Base-by-base conservation (phyloP, 208 protist species). In the Leishmania aethiopica region DNA sequence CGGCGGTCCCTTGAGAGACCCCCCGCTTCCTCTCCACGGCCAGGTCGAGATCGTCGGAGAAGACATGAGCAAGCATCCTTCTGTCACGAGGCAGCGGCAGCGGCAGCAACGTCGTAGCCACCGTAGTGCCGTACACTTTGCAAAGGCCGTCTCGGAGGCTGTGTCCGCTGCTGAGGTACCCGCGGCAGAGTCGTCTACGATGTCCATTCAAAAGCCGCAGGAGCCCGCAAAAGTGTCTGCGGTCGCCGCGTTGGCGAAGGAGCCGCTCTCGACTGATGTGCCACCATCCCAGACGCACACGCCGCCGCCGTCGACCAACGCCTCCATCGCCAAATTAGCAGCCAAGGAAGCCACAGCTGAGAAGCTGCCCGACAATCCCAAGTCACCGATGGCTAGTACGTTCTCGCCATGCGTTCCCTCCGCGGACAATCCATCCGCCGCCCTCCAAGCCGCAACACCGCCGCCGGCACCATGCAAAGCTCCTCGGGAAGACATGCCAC, bases 401-500 rank as follows among this genome's bases (percentile, higher is more conserved):
- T 40, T 25, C 40, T 3, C 40, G 53, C 40, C 57, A 40, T 25
- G 13, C 6, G 19, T 19, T 17, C 40, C 57, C n/a, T 47, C 55
- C 35, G 40, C 22, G 37, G 57, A 51, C 32, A 22, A 10, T 6
- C 5, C 51, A 35, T 1, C 51, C 10, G 22, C 57, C 57, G 7
- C 28, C 6, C 55, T 13, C 6, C 40, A 47, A 32, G 57, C 75
- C 28, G 57, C 22, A 32, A 10, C 66, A 22, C 37, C 75, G 25
- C 74, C 75, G 8, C 35, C 74, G 37, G 32, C 0, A 32, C 0
- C 37, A 35, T 35, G 53, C 15, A 86, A 86, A 64, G 81, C 84
- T 35, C 80, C 86, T 19, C 35, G 17, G 3, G 76, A 85, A 25
- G 79, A 86, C 32, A 22, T 75, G 17, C 45, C 67, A 13, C 80